A percentile compares a stretch with the other conserved stretches of the same genome.
phyloP scores from a whole-genome alignment of 352 stramenopile species.

The Phytopythium sindhum region DNA sequence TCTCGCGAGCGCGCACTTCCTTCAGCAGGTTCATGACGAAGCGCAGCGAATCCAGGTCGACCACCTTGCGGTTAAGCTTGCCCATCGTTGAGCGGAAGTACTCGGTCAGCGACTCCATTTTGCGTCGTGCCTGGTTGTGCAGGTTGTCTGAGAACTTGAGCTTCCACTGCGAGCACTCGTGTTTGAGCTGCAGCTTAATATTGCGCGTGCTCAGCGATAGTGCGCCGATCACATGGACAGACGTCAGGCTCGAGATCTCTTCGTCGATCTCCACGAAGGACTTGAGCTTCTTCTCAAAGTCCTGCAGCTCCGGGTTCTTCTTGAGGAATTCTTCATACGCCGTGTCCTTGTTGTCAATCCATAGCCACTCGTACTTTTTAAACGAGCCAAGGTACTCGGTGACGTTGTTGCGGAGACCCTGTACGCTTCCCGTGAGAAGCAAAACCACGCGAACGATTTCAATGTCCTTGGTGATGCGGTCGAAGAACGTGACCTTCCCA shows the following conservation, averaged over 20 bases:
- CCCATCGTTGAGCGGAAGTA: slow-evolving; percentile 94
- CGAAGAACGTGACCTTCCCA: slow-evolving; percentile 93
- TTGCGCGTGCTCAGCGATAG: slow-evolving; percentile 96
- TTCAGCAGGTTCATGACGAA: slow-evolving; percentile 98
- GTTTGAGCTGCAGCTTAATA: slow-evolving; percentile 95
- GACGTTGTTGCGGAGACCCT: slow-evolving; percentile 97
- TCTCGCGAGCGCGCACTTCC: slow-evolving; percentile 96
- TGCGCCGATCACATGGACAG: slow-evolving; percentile 96
- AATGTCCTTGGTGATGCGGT: slow-evolving; percentile 98
- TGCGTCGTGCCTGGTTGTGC: slow-evolving; percentile 91
- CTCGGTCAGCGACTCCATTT: slow-evolving; percentile 94
- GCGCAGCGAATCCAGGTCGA: slow-evolving; percentile 95
- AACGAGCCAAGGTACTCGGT: slow-evolving; percentile 97
- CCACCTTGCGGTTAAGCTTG: slow-evolving; percentile 92
- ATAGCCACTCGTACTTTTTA: slow-evolving; percentile 96
- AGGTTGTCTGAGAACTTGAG: slow-evolving; percentile 97
- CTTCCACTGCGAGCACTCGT: slow-evolving; percentile 97
- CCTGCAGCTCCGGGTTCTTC: slow-evolving; percentile 92
- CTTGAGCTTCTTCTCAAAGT: slow-evolving; percentile 96
- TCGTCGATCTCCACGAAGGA: slow-evolving; percentile 95
- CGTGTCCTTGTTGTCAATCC: slow-evolving; percentile 96
- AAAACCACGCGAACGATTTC: slow-evolving; percentile 97
- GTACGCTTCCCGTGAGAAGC: slow-evolving; percentile 96
- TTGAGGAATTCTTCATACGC: slow-evolving; percentile 94
- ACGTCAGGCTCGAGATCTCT: slow-evolving; percentile 86